phyloP scores from a whole-genome alignment of 306 rosid species.

The Delonix regia region DNA sequence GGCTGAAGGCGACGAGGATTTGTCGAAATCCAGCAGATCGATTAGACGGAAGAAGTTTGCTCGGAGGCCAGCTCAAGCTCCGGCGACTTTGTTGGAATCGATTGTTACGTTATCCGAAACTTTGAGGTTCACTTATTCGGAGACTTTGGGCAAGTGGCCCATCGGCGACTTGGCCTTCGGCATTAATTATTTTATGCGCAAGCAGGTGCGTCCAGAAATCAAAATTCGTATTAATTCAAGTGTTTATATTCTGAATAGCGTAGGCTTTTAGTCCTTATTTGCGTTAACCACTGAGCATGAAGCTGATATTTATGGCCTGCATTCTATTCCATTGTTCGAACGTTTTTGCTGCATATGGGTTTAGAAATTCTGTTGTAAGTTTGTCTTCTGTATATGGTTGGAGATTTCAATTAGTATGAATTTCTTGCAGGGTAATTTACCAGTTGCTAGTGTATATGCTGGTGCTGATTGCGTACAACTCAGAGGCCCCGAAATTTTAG shows the following conservation, averaged over 20 bases:
- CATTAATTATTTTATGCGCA: slow-evolving; percentile 84
- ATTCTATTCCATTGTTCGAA: neutral
- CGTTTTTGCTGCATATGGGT: neutral
- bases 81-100: slow-evolving; percentile 86
- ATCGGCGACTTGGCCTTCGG: slow-evolving; percentile 99
- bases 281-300: neutral
- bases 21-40: slow-evolving; percentile 69
- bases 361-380: neutral
- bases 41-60: slow-evolving; percentile 61
- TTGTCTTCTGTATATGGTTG: neutral
- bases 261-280: neutral
- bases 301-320: neutral
- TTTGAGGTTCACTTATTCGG: slow-evolving; percentile 82
- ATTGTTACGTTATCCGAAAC: slow-evolving; percentile 82
- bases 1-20: slow-evolving; percentile 48
- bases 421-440: slow-evolving; percentile 77
- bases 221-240: neutral
- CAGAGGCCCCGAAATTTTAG: slow-evolving; percentile 71
- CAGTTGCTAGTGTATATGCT: slow-evolving; percentile 91
- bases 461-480: slow-evolving; percentile 74
- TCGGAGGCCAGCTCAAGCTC: slow-evolving; percentile 95
- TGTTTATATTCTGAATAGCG: neutral
- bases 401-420: slow-evolving; percentile 11
- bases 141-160: slow-evolving; percentile 96
- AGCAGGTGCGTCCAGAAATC: slow-evolving; percentile 62